phyloP scores from a whole-genome alignment of 345 rosid species.

The Trapa bicornis region DNA sequence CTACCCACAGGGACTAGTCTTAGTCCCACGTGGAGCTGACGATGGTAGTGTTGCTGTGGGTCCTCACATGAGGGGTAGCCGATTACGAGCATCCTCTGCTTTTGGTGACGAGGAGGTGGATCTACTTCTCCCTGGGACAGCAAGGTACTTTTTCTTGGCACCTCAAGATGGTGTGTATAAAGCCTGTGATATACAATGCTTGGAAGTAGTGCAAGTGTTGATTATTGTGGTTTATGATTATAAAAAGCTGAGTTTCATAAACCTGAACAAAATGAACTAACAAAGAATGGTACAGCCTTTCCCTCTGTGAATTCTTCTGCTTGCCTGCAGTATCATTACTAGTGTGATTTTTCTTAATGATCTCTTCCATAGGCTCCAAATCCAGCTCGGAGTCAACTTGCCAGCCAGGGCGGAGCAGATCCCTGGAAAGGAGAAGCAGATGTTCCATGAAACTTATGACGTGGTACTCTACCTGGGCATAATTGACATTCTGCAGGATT shows the following conservation, averaged over 20 bases:
- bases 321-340: too few relatives aligned
- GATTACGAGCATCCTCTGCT: constrained; percentile 69
- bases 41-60: constrained; percentile 61
- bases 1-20: constrained; percentile 84
- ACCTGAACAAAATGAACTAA: not conserved
- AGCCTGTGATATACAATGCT: not conserved
- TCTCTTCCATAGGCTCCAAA: constrained; percentile 48
- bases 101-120: constrained; percentile 91
- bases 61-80: constrained; percentile 83
- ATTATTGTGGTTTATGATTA: too few relatives aligned
- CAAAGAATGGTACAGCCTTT: not conserved
- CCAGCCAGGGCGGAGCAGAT: constrained; percentile 84
- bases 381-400: constrained; percentile 96
- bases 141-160: constrained; percentile 44
- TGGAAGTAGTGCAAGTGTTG: not conserved
- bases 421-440: constrained; percentile 57
- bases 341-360: not conserved
- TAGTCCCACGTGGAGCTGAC: constrained; percentile 77
- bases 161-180: not conserved
- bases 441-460: constrained; percentile 54
- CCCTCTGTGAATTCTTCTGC: too few relatives aligned
- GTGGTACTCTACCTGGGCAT: constrained; percentile 88
- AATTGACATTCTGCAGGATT: constrained; percentile 87
- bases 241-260: not conserved
- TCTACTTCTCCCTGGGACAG: constrained; percentile 97